Evolutionary conservation across 495 filamentous ascomycete genomes (phyloP), one percentile per base, ranked within the genome.

Genomic region (Penicillium pancosmium): DNA sequence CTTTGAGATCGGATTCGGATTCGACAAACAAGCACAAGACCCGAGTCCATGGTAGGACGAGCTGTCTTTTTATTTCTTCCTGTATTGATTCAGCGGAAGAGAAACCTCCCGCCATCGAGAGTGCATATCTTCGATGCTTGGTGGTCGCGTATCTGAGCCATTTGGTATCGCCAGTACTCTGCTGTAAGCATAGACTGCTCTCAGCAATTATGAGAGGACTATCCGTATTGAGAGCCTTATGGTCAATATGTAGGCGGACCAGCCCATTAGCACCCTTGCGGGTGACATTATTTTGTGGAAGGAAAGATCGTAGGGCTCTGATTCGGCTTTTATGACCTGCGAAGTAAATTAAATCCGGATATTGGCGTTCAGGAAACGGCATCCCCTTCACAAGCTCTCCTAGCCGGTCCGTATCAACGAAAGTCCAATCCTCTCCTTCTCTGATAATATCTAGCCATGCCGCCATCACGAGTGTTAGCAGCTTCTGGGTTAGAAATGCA

Each of bases 261-360:
- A 62, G 25, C 2, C 56, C 54, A 11, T 19, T 19, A 5, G 53
- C 44, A 2, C 62, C 62, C 35, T 49, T 57, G 13, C 58, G 55
- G 21, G 55, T 65, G 18, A 65, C 33, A 38, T 65, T 65, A 49
- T 65, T 65, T 23, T 35, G 52, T n/a, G 62, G 58, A 21, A 61
- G 57, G 9, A 65, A 23, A 7, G 62, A 54, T 21, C 33, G 38
- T 4, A 65, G 52, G 15, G 62, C 62, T 23, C 54, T 60, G 25
- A 64, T 18, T 2, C 61, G 56, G 50, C 33, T 57, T 7, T 8
- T 18, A 49, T 56, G 57, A 9, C 61, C 57, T 1, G 61, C 56
- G 36, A 64, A 64, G 25, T 56, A 56, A 4, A 64, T 18, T 23
- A 64, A 36, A 15, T 31, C 54, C 15, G 60, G 55, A 41, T 56